Conservation (phyloP, 257 asterid species). For the Nicotiana noctiflora region DNA sequence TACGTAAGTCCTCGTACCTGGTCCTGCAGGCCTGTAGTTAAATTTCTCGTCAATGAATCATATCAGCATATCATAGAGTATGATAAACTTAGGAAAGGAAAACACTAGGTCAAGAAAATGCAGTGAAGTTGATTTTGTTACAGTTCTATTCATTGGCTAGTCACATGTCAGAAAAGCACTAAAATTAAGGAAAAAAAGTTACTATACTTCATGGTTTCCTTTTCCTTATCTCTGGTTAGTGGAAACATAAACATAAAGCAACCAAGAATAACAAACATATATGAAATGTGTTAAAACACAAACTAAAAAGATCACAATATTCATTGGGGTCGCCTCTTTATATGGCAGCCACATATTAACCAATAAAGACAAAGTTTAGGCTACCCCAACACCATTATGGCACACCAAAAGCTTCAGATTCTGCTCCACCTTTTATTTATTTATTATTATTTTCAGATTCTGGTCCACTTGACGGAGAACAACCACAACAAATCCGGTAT, state of each 20-base stretch:
- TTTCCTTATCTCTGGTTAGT: neutral
- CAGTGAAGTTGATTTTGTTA: neutral
- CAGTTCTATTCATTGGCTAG: neutral
- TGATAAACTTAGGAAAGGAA: neutral
- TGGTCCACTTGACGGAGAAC: too few species aligned
- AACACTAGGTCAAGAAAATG: neutral
- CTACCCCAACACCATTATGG: neutral
- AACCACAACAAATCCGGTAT: too few species aligned
- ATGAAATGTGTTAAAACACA: neutral
- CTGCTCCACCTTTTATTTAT: neutral
- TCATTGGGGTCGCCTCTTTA: neutral
- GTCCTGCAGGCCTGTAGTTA: slow-evolving; percentile 72
- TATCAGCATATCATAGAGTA: neutral
- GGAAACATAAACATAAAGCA: neutral
- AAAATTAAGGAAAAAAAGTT: neutral
- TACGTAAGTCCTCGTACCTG: slow-evolving; percentile 63
- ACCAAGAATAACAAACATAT: neutral
- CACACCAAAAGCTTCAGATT: neutral
- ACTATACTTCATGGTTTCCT: neutral
- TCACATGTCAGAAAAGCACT: neutral
- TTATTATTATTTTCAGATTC: neutral
- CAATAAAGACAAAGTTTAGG: neutral
- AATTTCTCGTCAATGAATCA: neutral
- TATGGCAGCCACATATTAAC: neutral
- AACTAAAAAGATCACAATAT: neutral